phyloP scores from a whole-genome alignment of 768 basidiomycete species.

The Hericium alpestre region DNA sequence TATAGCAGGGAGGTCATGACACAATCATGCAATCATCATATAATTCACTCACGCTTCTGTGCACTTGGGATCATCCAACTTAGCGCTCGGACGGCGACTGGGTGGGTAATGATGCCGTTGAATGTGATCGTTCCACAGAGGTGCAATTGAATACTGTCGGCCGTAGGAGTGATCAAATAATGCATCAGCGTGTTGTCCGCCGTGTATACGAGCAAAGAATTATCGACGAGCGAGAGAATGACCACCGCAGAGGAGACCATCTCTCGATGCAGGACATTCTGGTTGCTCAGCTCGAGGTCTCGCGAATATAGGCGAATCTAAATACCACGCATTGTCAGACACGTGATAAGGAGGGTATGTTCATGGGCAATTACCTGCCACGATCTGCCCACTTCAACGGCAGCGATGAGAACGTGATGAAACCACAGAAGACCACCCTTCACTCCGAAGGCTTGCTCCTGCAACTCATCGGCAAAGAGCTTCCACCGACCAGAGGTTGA shows the following conservation, averaged over 20 bases:
- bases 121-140: conserved; percentile 94
- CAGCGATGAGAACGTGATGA: conserved; percentile 86
- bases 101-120: conserved; percentile 76
- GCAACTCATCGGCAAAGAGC: conserved; percentile 64
- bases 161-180: conserved; percentile 79
- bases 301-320: conserved; percentile 92
- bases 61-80: conserved; percentile 95
- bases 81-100: conserved; percentile 75
- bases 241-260: conserved; percentile 66
- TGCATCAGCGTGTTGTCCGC: conserved; percentile 89
- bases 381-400: conserved; percentile 71
- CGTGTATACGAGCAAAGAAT: conserved; percentile 89
- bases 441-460: conserved; percentile 82
- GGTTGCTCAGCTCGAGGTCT: conserved; percentile 75
- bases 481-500: conserved; percentile 95
- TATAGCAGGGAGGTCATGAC: conserved; percentile 6
- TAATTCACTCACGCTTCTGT: conserved; percentile 68
- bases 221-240: conserved; percentile 87
- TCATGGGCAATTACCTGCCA: conserved; percentile 47
- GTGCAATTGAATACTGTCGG: conserved; percentile 75
- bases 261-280: conserved; percentile 77
- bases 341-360: neutral
- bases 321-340: neutral
- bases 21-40: neutral
- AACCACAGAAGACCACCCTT: conserved; percentile 94